A percentile compares a stretch with the other conserved stretches of the same genome.
Conservation (phyloP, 2,329 filamentous ascomycete species). For the Cyphellophora europaea region DNA sequence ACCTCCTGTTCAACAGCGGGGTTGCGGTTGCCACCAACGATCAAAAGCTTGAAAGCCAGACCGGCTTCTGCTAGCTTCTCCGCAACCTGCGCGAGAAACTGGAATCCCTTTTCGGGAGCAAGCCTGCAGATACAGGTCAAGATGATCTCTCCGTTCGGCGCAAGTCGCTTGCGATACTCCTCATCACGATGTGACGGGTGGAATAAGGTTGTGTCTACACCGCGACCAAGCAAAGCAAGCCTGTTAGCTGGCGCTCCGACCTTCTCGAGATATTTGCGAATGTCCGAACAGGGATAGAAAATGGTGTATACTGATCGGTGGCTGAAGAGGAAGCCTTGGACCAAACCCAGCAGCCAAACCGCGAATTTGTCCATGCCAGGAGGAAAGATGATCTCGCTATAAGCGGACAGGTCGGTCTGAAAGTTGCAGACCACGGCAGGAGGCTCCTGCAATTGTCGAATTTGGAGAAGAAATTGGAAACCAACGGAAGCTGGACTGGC, state of each 20-base stretch:
- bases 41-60: conserved; percentile 53
- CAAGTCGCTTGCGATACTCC: conserved; percentile 43
- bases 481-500: conserved; percentile 61
- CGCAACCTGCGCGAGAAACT: conserved; percentile 52
- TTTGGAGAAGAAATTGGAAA: conserved; percentile 62
- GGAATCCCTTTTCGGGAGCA: conserved; percentile 62
- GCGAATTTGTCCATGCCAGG: conserved; percentile 51
- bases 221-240: conserved; percentile 52
- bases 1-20: conserved; percentile 52
- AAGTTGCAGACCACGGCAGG: conserved; percentile 60
- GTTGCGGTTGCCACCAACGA: conserved; percentile 61
- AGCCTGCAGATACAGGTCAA: conserved; percentile 58
- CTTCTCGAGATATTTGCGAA: conserved; percentile 50
- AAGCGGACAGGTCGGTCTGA: conserved; percentile 61
- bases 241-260: conserved; percentile 48
- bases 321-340: conserved; percentile 59
- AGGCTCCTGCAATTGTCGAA: conserved; percentile 48
- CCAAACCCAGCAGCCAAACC: conserved; percentile 51
- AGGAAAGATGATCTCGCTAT: conserved; percentile 61
- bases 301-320: conserved; percentile 54
- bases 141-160: conserved; percentile 54
- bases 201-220: conserved; percentile 57
- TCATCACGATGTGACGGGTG: conserved; percentile 44
- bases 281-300: conserved; percentile 59
- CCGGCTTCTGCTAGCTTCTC: conserved; percentile 45